Evolutionary conservation across 129 eudicot species (phyloP), one percentile per base, ranked within the genome.

Genomic region (Arctium lappa): DNA sequence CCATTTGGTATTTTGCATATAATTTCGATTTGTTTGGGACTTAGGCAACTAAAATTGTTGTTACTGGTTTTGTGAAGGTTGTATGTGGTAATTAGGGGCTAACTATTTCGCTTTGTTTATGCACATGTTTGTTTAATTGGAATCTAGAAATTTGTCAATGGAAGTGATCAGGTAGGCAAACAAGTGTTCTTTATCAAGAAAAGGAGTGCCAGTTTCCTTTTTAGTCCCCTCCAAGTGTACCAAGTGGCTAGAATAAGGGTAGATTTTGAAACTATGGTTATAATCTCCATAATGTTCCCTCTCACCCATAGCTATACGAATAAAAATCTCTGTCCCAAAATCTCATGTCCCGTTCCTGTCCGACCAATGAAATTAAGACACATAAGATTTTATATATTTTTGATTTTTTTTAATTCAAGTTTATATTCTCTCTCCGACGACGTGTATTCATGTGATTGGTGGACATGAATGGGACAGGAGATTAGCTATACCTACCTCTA

Each of bases 41-140:
- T 18, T 53, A 38, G 34, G 66, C 29, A 66, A 44, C 37, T 33
- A 6, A 18, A 62, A 12, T 37, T 22, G 4, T 40, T 75, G 69
- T 60, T 27, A 10, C 46, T 11, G 36, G 29, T 37, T 65, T 65
- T 63, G 50, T 56, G 71, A 77, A 60, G 71, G 36, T 44, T 44
- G 15, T 27, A 39, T 33, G 63, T 63, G 16, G 62, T 39, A 32
- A 56, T 68, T 15, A 29, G 69, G 65, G 37, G 53, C 53, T 63
- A 8, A 66, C 29, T 63, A 30, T n/a, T 72, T 80, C 30, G 11
- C 30, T 53, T 81, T 82, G 75, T 50, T 50, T 50, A 50, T 50
- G 62, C 18, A 50, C 62, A 50, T 50, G 62, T 50, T 50, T 50
- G 18, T 66, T 62, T 63, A 22, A 34, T 75, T 76, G 30, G 31